Evolutionary conservation across 495 filamentous ascomycete genomes (phyloP).

Genomic region (Aspergillus homomorphus): DNA sequence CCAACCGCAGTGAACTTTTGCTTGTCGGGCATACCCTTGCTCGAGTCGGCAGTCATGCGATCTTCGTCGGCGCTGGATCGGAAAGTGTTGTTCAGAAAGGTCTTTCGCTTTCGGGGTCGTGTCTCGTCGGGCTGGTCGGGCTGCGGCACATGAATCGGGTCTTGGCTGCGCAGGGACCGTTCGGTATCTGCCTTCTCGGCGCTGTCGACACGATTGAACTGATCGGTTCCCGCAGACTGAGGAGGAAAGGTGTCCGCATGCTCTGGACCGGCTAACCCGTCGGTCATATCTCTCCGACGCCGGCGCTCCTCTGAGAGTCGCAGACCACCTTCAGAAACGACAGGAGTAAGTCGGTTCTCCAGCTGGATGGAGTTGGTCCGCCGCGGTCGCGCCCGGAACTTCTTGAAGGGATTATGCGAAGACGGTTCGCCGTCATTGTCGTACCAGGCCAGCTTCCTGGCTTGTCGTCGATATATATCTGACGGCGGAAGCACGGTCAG

Average conservation of each 20-base stretch:
- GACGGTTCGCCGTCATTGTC: constrained; percentile 41
- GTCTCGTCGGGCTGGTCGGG: constrained; percentile 11
- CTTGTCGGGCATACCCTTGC: constrained; percentile 34
- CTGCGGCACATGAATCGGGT: constrained; percentile 36
- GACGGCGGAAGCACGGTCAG: background rate
- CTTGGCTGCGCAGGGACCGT: constrained; percentile 33
- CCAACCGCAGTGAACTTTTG: constrained; percentile 63
- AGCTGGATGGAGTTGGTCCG: constrained; percentile 35
- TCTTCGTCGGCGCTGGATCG: constrained; percentile 11
- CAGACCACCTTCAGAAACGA: constrained; percentile 28
- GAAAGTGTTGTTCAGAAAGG: constrained; percentile 21
- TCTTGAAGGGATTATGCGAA: constrained; percentile 51
- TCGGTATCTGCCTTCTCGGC: constrained; percentile 20
- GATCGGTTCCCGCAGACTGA: constrained; percentile 24
- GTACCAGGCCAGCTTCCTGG: constrained; percentile 47
- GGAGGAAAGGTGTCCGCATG: constrained; percentile 31
- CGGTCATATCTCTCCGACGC: constrained; percentile 28
- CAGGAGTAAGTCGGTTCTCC: constrained; percentile 20
- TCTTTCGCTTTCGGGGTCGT: constrained; percentile 30
- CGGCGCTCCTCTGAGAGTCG: constrained; percentile 25
- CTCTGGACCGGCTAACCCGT: constrained; percentile 26
- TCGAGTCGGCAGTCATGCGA: constrained; percentile 2
- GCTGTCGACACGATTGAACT: constrained; percentile 11
- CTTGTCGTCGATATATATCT: constrained; percentile 47
- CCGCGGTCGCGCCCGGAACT: constrained; percentile 32